Evolutionary conservation across 306 rosid genomes (phyloP).

Genomic region (Prinsepia uniflora): DNA sequence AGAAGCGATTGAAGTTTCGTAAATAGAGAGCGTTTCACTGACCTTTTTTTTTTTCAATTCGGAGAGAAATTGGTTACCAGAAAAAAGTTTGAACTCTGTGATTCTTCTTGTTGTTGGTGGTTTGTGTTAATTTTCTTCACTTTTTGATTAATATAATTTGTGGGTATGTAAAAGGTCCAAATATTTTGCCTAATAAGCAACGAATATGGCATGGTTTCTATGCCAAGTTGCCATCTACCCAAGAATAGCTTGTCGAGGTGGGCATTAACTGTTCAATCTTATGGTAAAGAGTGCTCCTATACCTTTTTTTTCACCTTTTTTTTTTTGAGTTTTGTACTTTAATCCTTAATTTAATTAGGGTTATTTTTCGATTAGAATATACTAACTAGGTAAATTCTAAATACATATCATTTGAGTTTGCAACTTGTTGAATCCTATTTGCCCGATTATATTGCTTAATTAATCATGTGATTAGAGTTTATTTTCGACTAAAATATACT

Average conservation of each 20-base stretch:
- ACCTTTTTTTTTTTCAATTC: slow-evolving; percentile 57
- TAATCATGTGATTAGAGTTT: not conserved
- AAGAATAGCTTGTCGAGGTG: slow-evolving; percentile 76
- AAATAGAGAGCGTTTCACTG: slow-evolving; percentile 36
- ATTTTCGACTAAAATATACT: not conserved
- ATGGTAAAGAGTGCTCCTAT: slow-evolving; percentile 6
- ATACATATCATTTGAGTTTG: not conserved
- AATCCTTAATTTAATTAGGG: not conserved
- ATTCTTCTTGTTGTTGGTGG: slow-evolving; percentile 28
- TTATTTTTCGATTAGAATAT: not conserved
- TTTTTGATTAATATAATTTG: slow-evolving; percentile 11
- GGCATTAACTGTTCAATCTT: slow-evolving; percentile 26
- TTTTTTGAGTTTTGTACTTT: not conserved
- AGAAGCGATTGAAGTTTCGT: slow-evolving; percentile 8
- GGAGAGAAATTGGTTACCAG: slow-evolving; percentile 54
- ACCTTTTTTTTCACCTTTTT: not conserved
- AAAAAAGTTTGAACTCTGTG: slow-evolving; percentile 43
- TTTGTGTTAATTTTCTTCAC: slow-evolving; percentile 28
- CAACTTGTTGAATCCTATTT: not conserved
- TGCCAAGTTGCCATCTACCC: slow-evolving; percentile 66
- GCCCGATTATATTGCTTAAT: too few species aligned
- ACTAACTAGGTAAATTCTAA: not conserved
- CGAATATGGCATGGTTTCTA: slow-evolving; percentile 41
- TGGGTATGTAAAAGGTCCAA: slow-evolving; percentile 25
- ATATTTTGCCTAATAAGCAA: slow-evolving; percentile 35